phyloP scores from a whole-genome alignment of 768 basidiomycete species.

The Bullera alba region DNA sequence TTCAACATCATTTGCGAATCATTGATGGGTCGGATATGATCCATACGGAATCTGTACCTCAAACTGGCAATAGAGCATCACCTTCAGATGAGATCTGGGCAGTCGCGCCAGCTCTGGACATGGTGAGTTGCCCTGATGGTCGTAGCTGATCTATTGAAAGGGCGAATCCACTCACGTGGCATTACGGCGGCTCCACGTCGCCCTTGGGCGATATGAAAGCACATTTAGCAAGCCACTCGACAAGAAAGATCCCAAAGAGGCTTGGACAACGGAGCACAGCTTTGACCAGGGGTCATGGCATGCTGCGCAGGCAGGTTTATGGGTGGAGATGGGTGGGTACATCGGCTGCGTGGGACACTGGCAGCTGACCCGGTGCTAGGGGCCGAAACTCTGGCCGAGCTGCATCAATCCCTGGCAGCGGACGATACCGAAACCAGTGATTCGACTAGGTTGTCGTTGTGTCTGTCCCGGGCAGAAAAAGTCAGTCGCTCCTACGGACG shows the following conservation, averaged over 20 bases:
- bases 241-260: conserved; percentile 9
- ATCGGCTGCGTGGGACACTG: neutral
- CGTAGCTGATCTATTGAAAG: conserved; percentile 5
- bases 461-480: conserved; percentile 23
- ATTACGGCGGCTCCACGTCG: conserved; percentile 25
- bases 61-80: conserved; percentile 8
- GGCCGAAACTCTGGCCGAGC: conserved; percentile 13
- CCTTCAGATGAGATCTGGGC: conserved; percentile 40
- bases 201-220: conserved; percentile 18
- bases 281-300: conserved; percentile 28
- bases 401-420: conserved; percentile 36
- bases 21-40: conserved; percentile 4
- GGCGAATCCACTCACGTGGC: conserved; percentile 39
- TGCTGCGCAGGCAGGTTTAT: conserved; percentile 33
- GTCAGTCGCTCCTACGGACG: conserved; percentile 20
- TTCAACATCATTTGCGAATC: conserved; percentile 15
- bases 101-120: conserved; percentile 34
- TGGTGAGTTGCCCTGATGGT: conserved; percentile 18
- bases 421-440: conserved; percentile 2
- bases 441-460: conserved; percentile 24
- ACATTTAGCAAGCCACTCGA: conserved; percentile 8
- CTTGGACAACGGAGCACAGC: conserved; percentile 7
- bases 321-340: conserved; percentile 33
- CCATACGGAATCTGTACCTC: conserved; percentile 9
- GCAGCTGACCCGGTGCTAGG: conserved; percentile 14